A percentile compares a stretch with the other conserved stretches of the same genome.
Conservation (phyloP, 208 protist genomes). For the Acanthamoeba castellanii region DNA sequence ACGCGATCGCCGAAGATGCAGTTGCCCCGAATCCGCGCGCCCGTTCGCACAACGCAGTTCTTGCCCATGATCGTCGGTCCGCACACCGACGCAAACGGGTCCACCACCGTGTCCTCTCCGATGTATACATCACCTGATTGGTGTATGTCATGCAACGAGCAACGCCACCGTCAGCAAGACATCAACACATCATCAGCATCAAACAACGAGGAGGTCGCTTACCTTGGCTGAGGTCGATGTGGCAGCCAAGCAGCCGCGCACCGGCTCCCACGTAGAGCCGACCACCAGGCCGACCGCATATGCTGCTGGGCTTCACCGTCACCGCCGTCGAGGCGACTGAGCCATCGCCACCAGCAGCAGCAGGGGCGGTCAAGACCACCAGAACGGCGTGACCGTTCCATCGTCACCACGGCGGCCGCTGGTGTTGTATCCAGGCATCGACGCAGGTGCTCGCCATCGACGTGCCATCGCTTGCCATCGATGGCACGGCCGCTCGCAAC, state of each 20-base stretch:
- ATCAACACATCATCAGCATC: too few relatives aligned
- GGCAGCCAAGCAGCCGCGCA: not conserved
- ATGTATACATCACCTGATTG: not conserved
- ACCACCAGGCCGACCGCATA: not conserved
- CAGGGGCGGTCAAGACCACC: not conserved
- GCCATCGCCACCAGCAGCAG: not conserved
- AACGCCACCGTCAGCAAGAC: not conserved
- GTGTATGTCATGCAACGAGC: not conserved
- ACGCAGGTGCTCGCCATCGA: not conserved
- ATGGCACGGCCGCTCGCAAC: not conserved
- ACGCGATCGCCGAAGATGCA: slow-evolving; percentile 20
- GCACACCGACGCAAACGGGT: not conserved
- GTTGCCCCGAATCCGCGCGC: slow-evolving; percentile 12
- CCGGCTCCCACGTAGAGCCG: not conserved
- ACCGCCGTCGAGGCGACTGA: not conserved
- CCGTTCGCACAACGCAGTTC: slow-evolving; percentile 10
- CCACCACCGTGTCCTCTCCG: not conserved
- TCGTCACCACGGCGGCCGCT: not conserved
- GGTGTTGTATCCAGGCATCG: not conserved
- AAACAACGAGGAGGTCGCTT: not conserved
- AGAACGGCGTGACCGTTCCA: not conserved
- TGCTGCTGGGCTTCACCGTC: not conserved
- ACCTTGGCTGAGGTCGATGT: slow-evolving; percentile 12
- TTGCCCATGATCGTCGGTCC: slow-evolving; percentile 16
- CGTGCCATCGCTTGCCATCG: not conserved